These are phyloP conservation scores for Leccinum longicurvipes DNA, from an alignment of 768 basidiomycete genomes.

Conservation along the genomic window DNA sequence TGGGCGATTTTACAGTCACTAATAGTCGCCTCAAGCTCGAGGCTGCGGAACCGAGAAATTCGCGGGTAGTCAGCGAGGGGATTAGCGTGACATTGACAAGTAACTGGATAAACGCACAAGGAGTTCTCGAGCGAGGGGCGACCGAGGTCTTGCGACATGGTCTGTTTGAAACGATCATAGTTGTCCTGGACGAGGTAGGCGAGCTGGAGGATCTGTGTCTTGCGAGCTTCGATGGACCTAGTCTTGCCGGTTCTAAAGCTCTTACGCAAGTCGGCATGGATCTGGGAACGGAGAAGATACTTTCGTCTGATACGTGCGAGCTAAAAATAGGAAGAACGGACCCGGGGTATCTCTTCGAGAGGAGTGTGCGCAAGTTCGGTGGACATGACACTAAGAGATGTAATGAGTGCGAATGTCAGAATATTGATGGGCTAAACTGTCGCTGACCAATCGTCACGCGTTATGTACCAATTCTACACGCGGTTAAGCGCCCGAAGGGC, in stretches of 20 bases:
- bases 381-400: too few relatives aligned
- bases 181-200: constrained; percentile 77
- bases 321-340: constrained; percentile 17
- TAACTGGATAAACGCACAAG: constrained; percentile 48
- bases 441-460: neutral
- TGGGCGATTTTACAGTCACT: constrained; percentile 54
- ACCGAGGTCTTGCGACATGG: constrained; percentile 61
- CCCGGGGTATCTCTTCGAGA: constrained; percentile 52
- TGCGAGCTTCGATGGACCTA: constrained; percentile 63
- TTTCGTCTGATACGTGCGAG: neutral
- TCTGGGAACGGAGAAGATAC: constrained; percentile 36
- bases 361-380: constrained; percentile 44
- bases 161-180: constrained; percentile 50
- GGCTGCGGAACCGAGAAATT: constrained; percentile 35
- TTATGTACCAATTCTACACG: too few relatives aligned
- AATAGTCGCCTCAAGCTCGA: constrained; percentile 58
- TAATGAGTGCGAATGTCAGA: too few relatives aligned
- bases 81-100: neutral
- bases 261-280: constrained; percentile 50
- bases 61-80: neutral
- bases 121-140: constrained; percentile 57
- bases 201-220: constrained; percentile 72
- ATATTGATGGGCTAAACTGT: too few relatives aligned
- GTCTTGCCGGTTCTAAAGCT: constrained; percentile 66
- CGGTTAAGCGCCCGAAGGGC: too few relatives aligned